Base-by-base conservation (phyloP, 1,139 yeast species). In the Eremothecium cymbalariae region DNA sequence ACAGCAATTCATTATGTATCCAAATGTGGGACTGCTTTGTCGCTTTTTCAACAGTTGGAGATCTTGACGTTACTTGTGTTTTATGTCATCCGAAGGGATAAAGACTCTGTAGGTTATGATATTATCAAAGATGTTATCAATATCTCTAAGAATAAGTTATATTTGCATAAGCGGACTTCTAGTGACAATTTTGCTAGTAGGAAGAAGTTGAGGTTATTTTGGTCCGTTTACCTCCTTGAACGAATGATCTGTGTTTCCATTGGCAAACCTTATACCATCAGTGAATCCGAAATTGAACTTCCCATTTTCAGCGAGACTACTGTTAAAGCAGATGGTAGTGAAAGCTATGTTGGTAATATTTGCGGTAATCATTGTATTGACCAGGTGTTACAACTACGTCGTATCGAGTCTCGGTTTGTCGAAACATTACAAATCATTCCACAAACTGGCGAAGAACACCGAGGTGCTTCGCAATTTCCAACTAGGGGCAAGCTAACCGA, bases 201-300 rank as follows among this genome's bases (percentile, higher is more conserved):
- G 41, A 55, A 62, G 30, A 64, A 63, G 42, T 54, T 70, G 52
- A 63, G 78, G 41, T 55, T 71, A 12, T 74, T 75, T 57, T 74
- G 81, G 81, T 70, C 75, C 43, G 67, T 69, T 11, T 74, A 73
- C 46, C 47, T 69, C 15, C 46, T 72, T 25, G 81, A 74, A 45
- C 64, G 78, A 43, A 63, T 74, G 56, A 69, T 72, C 32, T 67
- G 74, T 21, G 65, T 72, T 18, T 71, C 78, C 2, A 72, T 74
- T 12, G 74, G 77, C 9, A 68, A 69, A 45, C 71, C 72, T 2
- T 71, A 68, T 43, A 56, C 66, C 2, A 50, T 74, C 12, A 54
- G 59, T 14, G 79, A 74, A 47, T 49, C 61, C 1, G 63, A 65
- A 22, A 65, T 72, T 26, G 60, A 66, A 36, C 46, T 72, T 21